These are phyloP conservation scores for Zygotorulaspora mrakii DNA, from an alignment of 1,139 yeast species.

Conservation along the genomic window DNA sequence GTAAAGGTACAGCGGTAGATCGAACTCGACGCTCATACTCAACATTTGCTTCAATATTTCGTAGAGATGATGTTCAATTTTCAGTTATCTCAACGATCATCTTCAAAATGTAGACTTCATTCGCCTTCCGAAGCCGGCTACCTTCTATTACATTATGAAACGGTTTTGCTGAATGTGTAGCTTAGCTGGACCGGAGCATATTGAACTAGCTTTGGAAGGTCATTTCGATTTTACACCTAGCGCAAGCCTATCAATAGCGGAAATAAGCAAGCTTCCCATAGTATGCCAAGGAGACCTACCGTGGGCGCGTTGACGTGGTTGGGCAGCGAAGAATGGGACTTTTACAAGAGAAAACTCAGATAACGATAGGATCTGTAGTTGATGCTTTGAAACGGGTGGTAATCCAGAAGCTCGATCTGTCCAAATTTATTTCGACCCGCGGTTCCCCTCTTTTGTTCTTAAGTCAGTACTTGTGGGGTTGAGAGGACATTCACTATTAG, in stretches of 20 bases:
- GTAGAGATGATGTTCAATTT: background rate
- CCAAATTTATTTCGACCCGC: background rate
- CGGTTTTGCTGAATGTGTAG: background rate
- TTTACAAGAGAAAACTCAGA: background rate
- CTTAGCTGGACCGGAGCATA: background rate
- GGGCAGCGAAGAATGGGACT: background rate
- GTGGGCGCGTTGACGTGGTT: background rate
- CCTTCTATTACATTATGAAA: conserved; percentile 1
- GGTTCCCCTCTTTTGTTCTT: conserved; percentile 1
- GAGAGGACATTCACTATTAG: background rate
- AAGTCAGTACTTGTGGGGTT: conserved; percentile 2
- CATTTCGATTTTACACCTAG: conserved; percentile 3
- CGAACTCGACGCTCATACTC: background rate
- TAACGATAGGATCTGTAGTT: background rate
- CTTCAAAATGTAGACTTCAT: background rate
- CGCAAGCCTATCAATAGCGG: background rate
- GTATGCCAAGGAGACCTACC: background rate
- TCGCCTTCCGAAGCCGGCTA: background rate
- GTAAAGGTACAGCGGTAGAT: background rate
- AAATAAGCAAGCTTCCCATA: background rate
- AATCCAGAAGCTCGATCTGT: background rate
- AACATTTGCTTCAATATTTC: background rate
- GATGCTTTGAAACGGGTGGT: conserved; percentile 1
- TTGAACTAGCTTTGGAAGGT: background rate
- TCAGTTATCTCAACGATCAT: background rate